Conservation (phyloP, 202 grass and related monocot genomes). For the Carex sylvatica region DNA sequence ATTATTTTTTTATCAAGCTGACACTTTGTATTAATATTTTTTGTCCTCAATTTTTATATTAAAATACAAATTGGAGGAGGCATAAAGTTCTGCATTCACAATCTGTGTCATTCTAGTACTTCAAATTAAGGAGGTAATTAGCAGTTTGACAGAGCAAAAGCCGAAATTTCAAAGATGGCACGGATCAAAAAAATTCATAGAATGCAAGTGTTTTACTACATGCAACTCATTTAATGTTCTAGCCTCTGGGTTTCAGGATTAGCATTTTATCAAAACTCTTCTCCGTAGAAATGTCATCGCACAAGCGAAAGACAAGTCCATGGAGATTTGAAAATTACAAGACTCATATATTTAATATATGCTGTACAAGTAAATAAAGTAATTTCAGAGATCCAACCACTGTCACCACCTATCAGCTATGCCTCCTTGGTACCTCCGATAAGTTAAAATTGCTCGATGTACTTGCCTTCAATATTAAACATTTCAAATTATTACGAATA, state of each 20-base stretch:
- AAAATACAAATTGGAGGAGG: not conserved
- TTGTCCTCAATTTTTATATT: too few relatives aligned
- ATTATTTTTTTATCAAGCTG: not conserved
- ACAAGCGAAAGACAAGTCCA: slow-evolving; percentile 1
- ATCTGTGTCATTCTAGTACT: not conserved
- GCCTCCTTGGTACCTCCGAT: not conserved
- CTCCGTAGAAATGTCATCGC: slow-evolving; percentile 6
- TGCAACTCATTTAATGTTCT: not conserved
- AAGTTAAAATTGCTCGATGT: slow-evolving; percentile 12
- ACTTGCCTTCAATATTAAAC: slow-evolving; percentile 20
- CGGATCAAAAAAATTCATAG: not conserved
- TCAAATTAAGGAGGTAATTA: not conserved
- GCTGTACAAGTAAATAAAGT: slow-evolving; percentile 25
- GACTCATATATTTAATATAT: slow-evolving; percentile 14
- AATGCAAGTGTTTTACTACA: slow-evolving; percentile 20
- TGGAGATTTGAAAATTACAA: slow-evolving; percentile 17
- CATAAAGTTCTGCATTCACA: not conserved
- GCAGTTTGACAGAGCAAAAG: not conserved
- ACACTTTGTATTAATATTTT: too few relatives aligned
- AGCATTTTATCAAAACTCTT: slow-evolving; percentile 17
- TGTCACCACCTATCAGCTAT: not conserved
- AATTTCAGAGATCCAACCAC: not conserved
- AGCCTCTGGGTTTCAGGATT: not conserved
- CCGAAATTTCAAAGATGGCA: not conserved
- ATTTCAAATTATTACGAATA: not conserved